These are phyloP conservation scores for Cutaneotrichosporon cavernicola DNA, from an alignment of 1,284 basidiomycete genomes.

Conservation along the genomic window DNA sequence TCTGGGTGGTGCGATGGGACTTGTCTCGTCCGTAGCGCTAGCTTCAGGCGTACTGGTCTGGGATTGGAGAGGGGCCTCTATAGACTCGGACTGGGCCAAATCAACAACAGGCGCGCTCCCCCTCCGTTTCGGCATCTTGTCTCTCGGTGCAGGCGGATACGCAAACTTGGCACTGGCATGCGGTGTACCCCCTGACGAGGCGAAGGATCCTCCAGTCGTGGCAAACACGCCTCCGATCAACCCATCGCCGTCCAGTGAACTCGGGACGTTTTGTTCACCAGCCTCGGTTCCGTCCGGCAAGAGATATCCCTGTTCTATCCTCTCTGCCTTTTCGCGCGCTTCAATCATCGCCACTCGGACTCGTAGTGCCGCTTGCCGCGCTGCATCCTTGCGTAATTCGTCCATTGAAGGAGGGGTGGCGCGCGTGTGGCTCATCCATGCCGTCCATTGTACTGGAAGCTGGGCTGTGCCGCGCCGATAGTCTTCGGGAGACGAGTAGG, in stretches of 20 bases:
- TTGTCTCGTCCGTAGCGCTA: too few species aligned
- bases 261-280: neutral
- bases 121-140: neutral
- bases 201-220: neutral
- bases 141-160: conserved; percentile 5
- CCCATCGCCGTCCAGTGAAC: neutral
- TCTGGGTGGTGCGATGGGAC: conserved; percentile 30
- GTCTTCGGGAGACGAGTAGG: conserved; percentile 16
- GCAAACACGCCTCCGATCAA: neutral
- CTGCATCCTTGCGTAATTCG: conserved; percentile 39
- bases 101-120: conserved; percentile 1
- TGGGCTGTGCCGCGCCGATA: conserved; percentile 35
- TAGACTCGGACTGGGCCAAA: neutral
- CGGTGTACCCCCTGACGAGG: neutral
- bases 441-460: conserved; percentile 43
- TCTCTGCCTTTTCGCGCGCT: conserved; percentile 39
- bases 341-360: conserved; percentile 40
- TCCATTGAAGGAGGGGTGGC: conserved; percentile 34
- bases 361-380: conserved; percentile 30
- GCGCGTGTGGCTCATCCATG: conserved; percentile 43
- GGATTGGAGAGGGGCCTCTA: neutral
- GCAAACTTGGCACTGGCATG: conserved; percentile 1
- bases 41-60: too few species aligned
- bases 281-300: conserved; percentile 30
- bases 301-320: conserved; percentile 49